Percentiles rank a stretch among this genome's conserved stretches.
Evolutionary conservation across 2,329 filamentous ascomycete genomes (phyloP).

Genomic region (Exophiala sp.): DNA sequence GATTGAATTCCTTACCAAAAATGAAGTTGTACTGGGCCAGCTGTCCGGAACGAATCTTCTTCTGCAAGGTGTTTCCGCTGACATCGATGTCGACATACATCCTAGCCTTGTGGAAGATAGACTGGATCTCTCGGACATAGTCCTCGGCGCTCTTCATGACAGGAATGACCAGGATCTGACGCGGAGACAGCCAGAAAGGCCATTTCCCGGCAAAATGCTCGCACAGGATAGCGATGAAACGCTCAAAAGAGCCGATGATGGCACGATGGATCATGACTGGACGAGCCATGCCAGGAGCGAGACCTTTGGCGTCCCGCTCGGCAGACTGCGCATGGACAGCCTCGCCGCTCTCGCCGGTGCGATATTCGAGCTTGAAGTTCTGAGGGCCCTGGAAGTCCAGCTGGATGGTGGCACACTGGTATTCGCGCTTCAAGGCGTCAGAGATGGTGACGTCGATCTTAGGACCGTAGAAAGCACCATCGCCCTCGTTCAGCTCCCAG

Average conservation of each 20-base stretch:
- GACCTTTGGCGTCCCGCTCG: constrained; percentile 33
- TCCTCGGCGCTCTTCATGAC: constrained; percentile 47
- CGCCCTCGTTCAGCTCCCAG: constrained; percentile 90
- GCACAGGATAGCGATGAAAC: constrained; percentile 47
- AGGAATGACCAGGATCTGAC: constrained; percentile 46
- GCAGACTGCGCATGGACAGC: constrained; percentile 30
- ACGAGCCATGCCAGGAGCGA: constrained; percentile 41
- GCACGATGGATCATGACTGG: constrained; percentile 49
- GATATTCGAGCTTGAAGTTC: constrained; percentile 83
- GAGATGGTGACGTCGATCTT: constrained; percentile 97
- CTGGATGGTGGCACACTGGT: constrained; percentile 90
- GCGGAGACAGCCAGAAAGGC: constrained; percentile 50
- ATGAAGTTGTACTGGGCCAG: constrained; percentile 48
- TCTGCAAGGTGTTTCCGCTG: constrained; percentile 46
- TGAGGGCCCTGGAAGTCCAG: constrained; percentile 80
- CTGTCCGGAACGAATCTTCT: constrained; percentile 48
- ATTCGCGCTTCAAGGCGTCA: constrained; percentile 76
- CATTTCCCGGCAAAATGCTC: constrained; percentile 50
- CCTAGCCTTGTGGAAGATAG: constrained; percentile 41
- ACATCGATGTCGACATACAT: constrained; percentile 46
- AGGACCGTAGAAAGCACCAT: constrained; percentile 96
- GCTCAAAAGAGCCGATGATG: constrained; percentile 47
- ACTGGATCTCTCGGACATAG: constrained; percentile 45
- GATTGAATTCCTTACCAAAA: constrained; percentile 37
- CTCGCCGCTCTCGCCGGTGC: constrained; percentile 61